A percentile compares a stretch with the other conserved stretches of the same genome.
These are phyloP conservation scores for Kuraishia borneana DNA, from an alignment of 805 yeast genomes.

Conservation along the genomic window DNA sequence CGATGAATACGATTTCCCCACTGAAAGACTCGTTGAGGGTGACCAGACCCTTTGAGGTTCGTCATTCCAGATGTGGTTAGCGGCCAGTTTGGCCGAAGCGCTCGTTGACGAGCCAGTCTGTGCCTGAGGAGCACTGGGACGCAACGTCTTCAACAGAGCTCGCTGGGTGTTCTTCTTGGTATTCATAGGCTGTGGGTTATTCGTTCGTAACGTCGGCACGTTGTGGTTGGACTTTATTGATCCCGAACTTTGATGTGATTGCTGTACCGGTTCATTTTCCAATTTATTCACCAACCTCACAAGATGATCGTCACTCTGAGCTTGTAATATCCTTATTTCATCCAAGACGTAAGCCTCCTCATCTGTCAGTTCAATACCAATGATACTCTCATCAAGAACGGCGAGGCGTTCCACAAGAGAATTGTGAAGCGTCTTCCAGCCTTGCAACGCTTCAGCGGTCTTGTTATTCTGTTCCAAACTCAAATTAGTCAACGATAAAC, in stretches of 20 bases:
- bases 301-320: conserved; percentile 24
- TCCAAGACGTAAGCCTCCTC: conserved; percentile 34
- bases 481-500: conserved; percentile 43
- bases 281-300: conserved; percentile 19
- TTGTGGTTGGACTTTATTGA: conserved; percentile 7
- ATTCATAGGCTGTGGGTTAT: conserved; percentile 17
- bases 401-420: conserved; percentile 47
- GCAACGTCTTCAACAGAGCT: conserved; percentile 12
- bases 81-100: conserved; percentile 20
- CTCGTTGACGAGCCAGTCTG: conserved; percentile 6
- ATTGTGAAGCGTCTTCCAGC: conserved; percentile 68
- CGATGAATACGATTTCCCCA: conserved; percentile 13
- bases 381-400: conserved; percentile 30
- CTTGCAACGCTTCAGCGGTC: conserved; percentile 46
- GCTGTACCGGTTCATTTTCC: conserved; percentile 1
- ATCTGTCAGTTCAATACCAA: conserved; percentile 20
- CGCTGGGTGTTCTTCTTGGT: conserved; percentile 10
- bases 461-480: conserved; percentile 45
- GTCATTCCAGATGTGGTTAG: conserved; percentile 14
- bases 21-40: conserved; percentile 18
- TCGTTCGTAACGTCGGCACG: conserved; percentile 18
- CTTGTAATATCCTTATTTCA: conserved; percentile 24
- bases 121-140: conserved; percentile 4
- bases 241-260: conserved; percentile 4
- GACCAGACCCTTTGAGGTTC: conserved; percentile 19